Evolutionary conservation across 129 eudicot species (phyloP).

Genomic region (Chrysanthemum seticuspe): DNA sequence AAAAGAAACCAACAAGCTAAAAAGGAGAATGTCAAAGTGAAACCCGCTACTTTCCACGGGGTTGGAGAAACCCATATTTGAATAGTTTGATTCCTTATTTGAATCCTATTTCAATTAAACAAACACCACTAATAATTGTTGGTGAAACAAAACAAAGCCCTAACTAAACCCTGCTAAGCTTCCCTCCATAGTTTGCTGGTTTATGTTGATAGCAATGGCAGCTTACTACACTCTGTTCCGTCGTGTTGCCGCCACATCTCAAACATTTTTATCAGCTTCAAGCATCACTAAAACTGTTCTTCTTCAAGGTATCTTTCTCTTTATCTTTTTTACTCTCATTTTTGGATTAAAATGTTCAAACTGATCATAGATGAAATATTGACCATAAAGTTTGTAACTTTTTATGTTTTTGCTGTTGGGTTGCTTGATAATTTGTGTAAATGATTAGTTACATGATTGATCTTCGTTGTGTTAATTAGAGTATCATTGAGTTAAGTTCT

Average conservation of each 20-base stretch:
- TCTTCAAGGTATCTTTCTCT: conserved; percentile 23
- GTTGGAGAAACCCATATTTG: too few species aligned
- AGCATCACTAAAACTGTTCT: conserved; percentile 15
- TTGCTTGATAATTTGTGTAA: neutral
- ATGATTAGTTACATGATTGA: too few species aligned
- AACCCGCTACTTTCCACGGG: too few species aligned
- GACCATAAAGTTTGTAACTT: neutral
- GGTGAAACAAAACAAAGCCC: neutral
- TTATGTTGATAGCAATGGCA: conserved; percentile 7
- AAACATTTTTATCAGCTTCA: neutral
- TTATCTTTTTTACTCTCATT: too few species aligned
- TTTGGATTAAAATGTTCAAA: neutral
- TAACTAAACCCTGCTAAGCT: neutral
- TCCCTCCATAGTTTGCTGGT: neutral
- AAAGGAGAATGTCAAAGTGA: too few species aligned
- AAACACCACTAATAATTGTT: too few species aligned
- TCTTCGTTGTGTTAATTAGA: neutral
- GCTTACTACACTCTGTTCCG: conserved; percentile 23
- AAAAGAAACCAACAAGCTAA: too few species aligned
- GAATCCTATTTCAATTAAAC: too few species aligned
- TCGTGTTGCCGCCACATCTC: neutral
- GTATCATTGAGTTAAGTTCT: too few species aligned
- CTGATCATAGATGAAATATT: neutral
- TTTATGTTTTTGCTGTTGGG: neutral
- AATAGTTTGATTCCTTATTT: too few species aligned